These are phyloP conservation scores for Syzygium jambos DNA, from an alignment of 345 rosid species.

Conservation along the genomic window DNA sequence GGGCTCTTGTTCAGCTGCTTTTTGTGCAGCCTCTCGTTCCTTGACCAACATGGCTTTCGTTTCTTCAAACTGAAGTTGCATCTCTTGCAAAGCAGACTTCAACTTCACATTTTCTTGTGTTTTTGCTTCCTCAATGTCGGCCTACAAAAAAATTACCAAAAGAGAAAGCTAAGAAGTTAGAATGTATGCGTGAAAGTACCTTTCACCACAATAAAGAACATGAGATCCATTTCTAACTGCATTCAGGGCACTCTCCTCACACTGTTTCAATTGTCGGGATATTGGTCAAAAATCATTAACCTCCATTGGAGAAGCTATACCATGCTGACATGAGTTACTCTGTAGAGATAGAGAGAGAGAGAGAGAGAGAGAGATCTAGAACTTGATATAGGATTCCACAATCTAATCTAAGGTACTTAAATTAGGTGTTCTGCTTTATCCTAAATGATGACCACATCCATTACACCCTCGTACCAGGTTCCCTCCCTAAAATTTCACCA, in stretches of 20 bases:
- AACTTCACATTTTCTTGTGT: slow-evolving; percentile 37
- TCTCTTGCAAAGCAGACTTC: slow-evolving; percentile 38
- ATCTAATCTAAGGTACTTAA: not conserved
- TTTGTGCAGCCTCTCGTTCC: slow-evolving; percentile 33
- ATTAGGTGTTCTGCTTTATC: not conserved
- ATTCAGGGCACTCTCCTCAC: not conserved
- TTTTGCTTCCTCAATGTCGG: slow-evolving; percentile 61
- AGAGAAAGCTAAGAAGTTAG: not conserved
- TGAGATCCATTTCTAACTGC: not conserved
- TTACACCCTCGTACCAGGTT: not conserved
- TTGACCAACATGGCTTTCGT: slow-evolving; percentile 41
- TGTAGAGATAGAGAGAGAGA: not conserved
- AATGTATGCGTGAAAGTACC: not conserved
- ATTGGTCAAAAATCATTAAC: not conserved
- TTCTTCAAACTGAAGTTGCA: slow-evolving; percentile 54
- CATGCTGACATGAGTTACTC: not conserved
- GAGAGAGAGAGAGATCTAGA: not conserved
- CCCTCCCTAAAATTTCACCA: not conserved
- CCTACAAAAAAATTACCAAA: slow-evolving; percentile 31
- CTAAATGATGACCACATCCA: not conserved
- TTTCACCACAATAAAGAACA: not conserved
- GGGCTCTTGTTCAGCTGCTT: slow-evolving; percentile 25
- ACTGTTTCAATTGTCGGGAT: not conserved
- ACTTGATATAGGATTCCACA: not conserved
- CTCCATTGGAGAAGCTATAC: not conserved